Conservation (phyloP, 2,329 filamentous ascomycete species). For the Thelonectria rubi region DNA sequence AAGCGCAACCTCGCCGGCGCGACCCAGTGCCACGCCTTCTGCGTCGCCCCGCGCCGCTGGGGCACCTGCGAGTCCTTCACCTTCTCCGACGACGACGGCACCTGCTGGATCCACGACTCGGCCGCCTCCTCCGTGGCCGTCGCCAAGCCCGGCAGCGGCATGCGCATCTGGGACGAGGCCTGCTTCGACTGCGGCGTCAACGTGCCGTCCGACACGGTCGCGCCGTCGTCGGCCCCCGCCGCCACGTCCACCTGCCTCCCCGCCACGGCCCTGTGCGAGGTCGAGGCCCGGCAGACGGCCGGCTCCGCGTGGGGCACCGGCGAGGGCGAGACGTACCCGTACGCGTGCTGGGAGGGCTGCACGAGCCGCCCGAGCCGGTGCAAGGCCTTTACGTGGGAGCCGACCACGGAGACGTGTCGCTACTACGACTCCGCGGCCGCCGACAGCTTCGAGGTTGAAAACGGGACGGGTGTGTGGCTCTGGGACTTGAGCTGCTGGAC, state of each 20-base stretch:
- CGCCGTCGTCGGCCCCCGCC: background rate
- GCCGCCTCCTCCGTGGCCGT: background rate
- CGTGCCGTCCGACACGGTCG: background rate
- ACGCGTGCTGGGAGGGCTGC: background rate
- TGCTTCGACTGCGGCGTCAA: background rate
- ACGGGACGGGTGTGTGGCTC: background rate
- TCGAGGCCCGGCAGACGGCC: background rate
- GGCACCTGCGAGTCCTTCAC: slow-evolving; percentile 8
- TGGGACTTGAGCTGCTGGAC: slow-evolving; percentile 3
- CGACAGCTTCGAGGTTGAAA: background rate
- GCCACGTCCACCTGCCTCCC: background rate
- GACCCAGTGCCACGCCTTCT: slow-evolving; percentile 2
- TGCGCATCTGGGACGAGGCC: slow-evolving; percentile 2
- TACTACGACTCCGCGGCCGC: background rate
- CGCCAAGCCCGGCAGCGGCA: background rate
- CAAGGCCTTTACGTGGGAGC: slow-evolving; percentile 1
- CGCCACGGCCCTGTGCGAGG: background rate
- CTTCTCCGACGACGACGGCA: background rate
- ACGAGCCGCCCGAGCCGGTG: background rate
- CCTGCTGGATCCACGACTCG: slow-evolving; percentile 4
- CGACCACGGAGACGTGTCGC: background rate
- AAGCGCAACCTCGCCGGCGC: background rate
- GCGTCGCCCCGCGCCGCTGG: background rate
- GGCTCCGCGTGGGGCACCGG: background rate
- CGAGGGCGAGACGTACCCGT: background rate